phyloP scores from a whole-genome alignment of 768 basidiomycete species.

The Termitomyces sp. region DNA sequence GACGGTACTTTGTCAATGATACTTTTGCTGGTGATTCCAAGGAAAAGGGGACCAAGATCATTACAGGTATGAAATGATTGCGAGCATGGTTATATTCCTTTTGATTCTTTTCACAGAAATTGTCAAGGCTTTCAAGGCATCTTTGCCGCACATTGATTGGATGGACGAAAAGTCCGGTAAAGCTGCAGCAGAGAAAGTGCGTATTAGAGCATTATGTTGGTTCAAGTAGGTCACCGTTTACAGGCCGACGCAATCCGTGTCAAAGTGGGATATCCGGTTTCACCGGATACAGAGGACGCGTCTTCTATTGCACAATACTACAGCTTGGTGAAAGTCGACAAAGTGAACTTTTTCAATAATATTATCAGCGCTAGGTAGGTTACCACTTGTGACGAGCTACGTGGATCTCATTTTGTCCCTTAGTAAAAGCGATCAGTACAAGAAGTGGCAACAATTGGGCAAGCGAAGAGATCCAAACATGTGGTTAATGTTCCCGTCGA shows the following conservation, averaged over 20 bases:
- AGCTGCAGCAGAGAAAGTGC: conserved; percentile 81
- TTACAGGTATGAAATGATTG: conserved; percentile 46
- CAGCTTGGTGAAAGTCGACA: conserved; percentile 52
- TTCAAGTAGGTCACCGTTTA: conserved; percentile 5
- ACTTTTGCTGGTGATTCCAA: conserved; percentile 77
- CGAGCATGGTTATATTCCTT: background rate
- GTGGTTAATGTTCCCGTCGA: conserved; percentile 89
- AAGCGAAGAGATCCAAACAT: conserved; percentile 54
- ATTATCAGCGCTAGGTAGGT: conserved; percentile 57
- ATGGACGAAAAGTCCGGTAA: conserved; percentile 82
- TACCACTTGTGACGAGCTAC: background rate
- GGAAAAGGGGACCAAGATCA: conserved; percentile 76
- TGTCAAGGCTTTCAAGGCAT: conserved; percentile 75
- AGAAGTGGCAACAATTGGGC: conserved; percentile 75
- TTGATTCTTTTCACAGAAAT: conserved; percentile 47
- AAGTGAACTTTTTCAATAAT: conserved; percentile 79
- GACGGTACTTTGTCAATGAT: conserved; percentile 83
- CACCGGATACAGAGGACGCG: conserved; percentile 74
- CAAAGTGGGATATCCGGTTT: conserved; percentile 91
- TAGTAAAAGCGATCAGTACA: conserved; percentile 55
- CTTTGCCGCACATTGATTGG: conserved; percentile 75
- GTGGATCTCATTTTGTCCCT: background rate
- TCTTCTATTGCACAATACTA: conserved; percentile 73
- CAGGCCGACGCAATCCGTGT: conserved; percentile 77
- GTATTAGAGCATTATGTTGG: background rate